Evolutionary conservation across 2,329 filamentous ascomycete genomes (phyloP).

Genomic region (Sporothrix dimorphospora): DNA sequence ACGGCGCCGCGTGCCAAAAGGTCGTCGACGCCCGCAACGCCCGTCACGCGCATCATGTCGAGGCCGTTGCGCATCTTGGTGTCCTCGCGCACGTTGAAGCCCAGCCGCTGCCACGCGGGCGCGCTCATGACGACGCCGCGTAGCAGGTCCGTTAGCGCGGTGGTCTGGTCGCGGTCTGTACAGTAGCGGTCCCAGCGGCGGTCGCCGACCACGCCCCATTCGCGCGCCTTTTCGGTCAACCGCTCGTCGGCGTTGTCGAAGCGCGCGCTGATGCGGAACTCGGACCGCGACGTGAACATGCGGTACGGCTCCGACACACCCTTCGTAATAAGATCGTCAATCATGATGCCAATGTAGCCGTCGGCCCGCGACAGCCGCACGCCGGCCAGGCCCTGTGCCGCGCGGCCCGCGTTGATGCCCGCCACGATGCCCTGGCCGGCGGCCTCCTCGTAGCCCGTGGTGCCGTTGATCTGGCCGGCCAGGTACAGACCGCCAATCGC

Average conservation of each 20-base stretch:
- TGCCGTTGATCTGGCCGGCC: slow-evolving; percentile 97
- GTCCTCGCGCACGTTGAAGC: slow-evolving; percentile 40
- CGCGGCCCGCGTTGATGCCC: slow-evolving; percentile 90
- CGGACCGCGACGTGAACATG: slow-evolving; percentile 96
- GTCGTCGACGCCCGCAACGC: slow-evolving; percentile 52
- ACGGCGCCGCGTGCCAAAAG: slow-evolving; percentile 62
- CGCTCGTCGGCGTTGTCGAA: slow-evolving; percentile 93
- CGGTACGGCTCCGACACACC: slow-evolving; percentile 96
- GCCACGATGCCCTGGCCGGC: slow-evolving; percentile 91
- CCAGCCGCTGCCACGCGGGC: slow-evolving; percentile 40
- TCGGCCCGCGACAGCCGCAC: slow-evolving; percentile 78
- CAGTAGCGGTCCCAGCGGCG: slow-evolving; percentile 73
- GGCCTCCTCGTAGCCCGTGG: slow-evolving; percentile 96
- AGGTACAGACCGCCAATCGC: slow-evolving; percentile 85
- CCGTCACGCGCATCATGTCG: slow-evolving; percentile 73
- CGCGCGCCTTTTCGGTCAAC: slow-evolving; percentile 76
- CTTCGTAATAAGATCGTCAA: slow-evolving; percentile 95
- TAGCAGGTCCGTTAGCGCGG: slow-evolving; percentile 65
- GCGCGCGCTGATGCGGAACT: slow-evolving; percentile 90
- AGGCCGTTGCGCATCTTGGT: slow-evolving; percentile 68
- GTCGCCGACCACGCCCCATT: slow-evolving; percentile 78
- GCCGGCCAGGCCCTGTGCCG: slow-evolving; percentile 65
- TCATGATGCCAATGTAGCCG: slow-evolving; percentile 98
- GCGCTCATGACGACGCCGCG: slow-evolving; percentile 21
- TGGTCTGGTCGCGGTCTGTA: slow-evolving; percentile 68